Percentiles rank a stretch among this genome's conserved stretches.
Evolutionary conservation across 192 early-diverging fungal species (phyloP).

Genomic region (Ambispora gerdemannii): DNA sequence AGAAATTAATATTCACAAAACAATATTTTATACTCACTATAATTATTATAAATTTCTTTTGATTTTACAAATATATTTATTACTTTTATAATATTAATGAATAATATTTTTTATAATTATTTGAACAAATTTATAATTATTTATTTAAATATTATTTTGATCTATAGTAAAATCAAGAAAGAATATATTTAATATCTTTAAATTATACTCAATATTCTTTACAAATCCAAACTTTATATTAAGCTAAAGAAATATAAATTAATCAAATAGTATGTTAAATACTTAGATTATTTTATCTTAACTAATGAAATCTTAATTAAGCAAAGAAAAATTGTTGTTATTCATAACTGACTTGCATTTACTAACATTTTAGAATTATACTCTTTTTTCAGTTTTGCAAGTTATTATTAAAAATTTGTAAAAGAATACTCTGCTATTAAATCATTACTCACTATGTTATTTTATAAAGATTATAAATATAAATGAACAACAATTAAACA

Average conservation of each 20-base stretch:
- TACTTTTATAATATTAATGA: slow-evolving; percentile 50
- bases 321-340: slow-evolving; percentile 28
- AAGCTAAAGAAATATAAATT: slow-evolving; percentile 37
- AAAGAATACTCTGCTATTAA: slow-evolving; percentile 35
- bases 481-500: slow-evolving; percentile 15
- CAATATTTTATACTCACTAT: slow-evolving; percentile 31
- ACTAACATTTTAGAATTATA: slow-evolving; percentile 26
- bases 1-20: slow-evolving; percentile 37
- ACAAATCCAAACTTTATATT: slow-evolving; percentile 14
- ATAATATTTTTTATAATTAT: slow-evolving; percentile 37
- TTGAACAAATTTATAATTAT: slow-evolving; percentile 36
- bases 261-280: slow-evolving; percentile 31
- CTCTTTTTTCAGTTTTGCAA: slow-evolving; percentile 37
- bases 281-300: slow-evolving; percentile 34
- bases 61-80: slow-evolving; percentile 60
- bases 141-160: slow-evolving; percentile 43
- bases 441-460: slow-evolving; percentile 26
- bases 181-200: slow-evolving; percentile 35
- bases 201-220: slow-evolving; percentile 25
- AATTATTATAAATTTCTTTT: slow-evolving; percentile 50
- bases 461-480: slow-evolving; percentile 33
- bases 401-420: slow-evolving; percentile 40
- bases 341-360: slow-evolving; percentile 22
- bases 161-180: slow-evolving; percentile 34
- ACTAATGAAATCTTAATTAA: slow-evolving; percentile 27